A percentile compares a stretch with the other conserved stretches of the same genome.
phyloP scores from a whole-genome alignment of 2,329 filamentous ascomycete species.

The Cladosporium oxysporum region DNA sequence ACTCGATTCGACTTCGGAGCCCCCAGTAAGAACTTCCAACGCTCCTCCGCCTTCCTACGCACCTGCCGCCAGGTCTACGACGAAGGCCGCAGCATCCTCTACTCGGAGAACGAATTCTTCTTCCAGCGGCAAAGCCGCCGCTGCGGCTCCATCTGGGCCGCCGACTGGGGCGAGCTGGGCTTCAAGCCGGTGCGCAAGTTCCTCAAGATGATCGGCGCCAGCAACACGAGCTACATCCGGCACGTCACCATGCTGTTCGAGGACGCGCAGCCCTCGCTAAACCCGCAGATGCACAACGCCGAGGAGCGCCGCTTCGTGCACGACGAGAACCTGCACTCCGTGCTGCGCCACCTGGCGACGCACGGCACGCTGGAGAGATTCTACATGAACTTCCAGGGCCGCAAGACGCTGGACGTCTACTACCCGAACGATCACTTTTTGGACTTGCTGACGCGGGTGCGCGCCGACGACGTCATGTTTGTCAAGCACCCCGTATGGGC shows the following conservation, averaged over 20 bases:
- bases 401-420: slow-evolving; percentile 35
- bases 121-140: slow-evolving; percentile 43
- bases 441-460: slow-evolving; percentile 46
- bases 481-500: slow-evolving; percentile 31
- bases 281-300: slow-evolving; percentile 40
- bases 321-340: slow-evolving; percentile 49
- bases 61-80: slow-evolving; percentile 47
- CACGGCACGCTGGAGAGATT: slow-evolving; percentile 46
- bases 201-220: slow-evolving; percentile 50
- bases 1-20: slow-evolving; percentile 40
- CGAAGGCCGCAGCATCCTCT: slow-evolving; percentile 52
- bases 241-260: slow-evolving; percentile 48
- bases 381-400: slow-evolving; percentile 46
- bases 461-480: slow-evolving; percentile 45
- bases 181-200: slow-evolving; percentile 49
- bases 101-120: slow-evolving; percentile 52
- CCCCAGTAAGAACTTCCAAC: slow-evolving; percentile 40
- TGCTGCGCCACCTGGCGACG: slow-evolving; percentile 46
- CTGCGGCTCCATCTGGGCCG: slow-evolving; percentile 43
- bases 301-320: slow-evolving; percentile 52
- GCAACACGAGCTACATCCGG: slow-evolving; percentile 50
- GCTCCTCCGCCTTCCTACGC: slow-evolving; percentile 48
- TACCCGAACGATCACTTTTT: slow-evolving; percentile 46
- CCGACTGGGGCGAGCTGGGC: slow-evolving; percentile 48
- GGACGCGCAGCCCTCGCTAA: slow-evolving; percentile 47